These are phyloP conservation scores for Leccinum boreale DNA, from an alignment of 768 basidiomycete species.

Conservation along the genomic window DNA sequence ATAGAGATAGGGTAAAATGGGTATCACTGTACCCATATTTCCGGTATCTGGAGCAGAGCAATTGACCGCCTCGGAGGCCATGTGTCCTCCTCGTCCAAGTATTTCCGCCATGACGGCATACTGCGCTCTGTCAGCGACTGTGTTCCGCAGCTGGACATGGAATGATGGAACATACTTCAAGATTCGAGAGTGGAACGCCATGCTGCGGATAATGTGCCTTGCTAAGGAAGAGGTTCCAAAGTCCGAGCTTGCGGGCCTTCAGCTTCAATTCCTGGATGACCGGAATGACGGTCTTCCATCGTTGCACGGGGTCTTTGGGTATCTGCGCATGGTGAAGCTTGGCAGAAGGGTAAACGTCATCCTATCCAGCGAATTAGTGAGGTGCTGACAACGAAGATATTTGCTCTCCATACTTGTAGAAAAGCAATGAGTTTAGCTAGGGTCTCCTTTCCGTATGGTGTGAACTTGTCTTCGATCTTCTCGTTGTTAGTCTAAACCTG, in stretches of 20 bases:
- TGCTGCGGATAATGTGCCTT: constrained; percentile 88
- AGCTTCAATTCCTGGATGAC: constrained; percentile 81
- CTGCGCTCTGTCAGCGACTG: constrained; percentile 36
- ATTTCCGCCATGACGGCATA: constrained; percentile 98
- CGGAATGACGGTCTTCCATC: constrained; percentile 85
- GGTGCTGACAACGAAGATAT: neutral
- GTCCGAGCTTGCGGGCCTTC: constrained; percentile 82
- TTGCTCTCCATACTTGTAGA: constrained; percentile 56
- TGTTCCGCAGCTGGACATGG: neutral
- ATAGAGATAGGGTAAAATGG: neutral
- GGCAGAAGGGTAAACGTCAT: constrained; percentile 82
- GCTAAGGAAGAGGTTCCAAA: constrained; percentile 98
- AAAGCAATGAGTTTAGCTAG: constrained; percentile 82
- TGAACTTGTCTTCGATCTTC: constrained; percentile 91
- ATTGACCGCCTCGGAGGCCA: constrained; percentile 86
- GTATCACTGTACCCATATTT: constrained; percentile 73
- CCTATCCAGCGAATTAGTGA: constrained; percentile 40
- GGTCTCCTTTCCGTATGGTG: constrained; percentile 82
- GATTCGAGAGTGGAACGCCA: constrained; percentile 87
- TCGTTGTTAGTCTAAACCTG: constrained; percentile 5
- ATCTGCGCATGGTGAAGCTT: constrained; percentile 79
- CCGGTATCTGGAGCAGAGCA: constrained; percentile 97
- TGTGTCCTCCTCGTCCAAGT: constrained; percentile 76
- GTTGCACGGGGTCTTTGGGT: constrained; percentile 63
- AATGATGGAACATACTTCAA: constrained; percentile 61